Percentiles rank a stretch among this genome's conserved stretches.
Evolutionary conservation across 768 basidiomycete genomes (phyloP).

Genomic region (Pleurotus pulmonarius): DNA sequence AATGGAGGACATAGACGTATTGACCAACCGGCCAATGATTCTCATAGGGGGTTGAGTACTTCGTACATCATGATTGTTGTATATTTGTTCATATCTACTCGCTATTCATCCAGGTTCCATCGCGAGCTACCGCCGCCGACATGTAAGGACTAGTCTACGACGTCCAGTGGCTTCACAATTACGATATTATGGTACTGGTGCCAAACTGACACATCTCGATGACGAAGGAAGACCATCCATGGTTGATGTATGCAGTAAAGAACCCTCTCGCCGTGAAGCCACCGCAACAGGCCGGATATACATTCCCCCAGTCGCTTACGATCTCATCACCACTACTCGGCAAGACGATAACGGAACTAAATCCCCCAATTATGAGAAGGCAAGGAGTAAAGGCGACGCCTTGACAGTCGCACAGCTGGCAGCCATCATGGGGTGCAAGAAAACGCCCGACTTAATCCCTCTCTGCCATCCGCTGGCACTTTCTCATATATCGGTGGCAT

Average conservation of each 20-base stretch:
- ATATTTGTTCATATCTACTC: background rate
- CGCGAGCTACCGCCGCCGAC: background rate
- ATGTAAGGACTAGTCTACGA: background rate
- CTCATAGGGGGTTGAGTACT: slow-evolving; percentile 86
- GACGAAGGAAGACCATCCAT: slow-evolving; percentile 67
- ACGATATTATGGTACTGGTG: slow-evolving; percentile 21
- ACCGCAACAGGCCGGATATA: slow-evolving; percentile 72
- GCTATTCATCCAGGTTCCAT: background rate
- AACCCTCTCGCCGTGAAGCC: slow-evolving; percentile 59
- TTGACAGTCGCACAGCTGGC: slow-evolving; percentile 79
- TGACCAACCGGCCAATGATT: slow-evolving; percentile 85
- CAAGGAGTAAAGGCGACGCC: slow-evolving; percentile 62
- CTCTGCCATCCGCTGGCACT: slow-evolving; percentile 83
- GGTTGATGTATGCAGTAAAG: slow-evolving; percentile 77
- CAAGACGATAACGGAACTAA: slow-evolving; percentile 17
- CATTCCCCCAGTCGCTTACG: slow-evolving; percentile 62
- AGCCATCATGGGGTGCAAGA: slow-evolving; percentile 85
- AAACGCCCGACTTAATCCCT: slow-evolving; percentile 79
- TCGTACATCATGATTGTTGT: slow-evolving; percentile 12
- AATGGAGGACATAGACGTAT: slow-evolving; percentile 77
- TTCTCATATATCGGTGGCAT: slow-evolving; percentile 61
- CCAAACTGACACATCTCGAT: slow-evolving; percentile 69
- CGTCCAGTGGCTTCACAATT: slow-evolving; percentile 14
- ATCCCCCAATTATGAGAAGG: slow-evolving; percentile 32
- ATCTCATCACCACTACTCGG: slow-evolving; percentile 50